These are phyloP conservation scores for Chlorella sp. DNA, from an alignment of 139 green algal genomes.

Conservation along the genomic window DNA sequence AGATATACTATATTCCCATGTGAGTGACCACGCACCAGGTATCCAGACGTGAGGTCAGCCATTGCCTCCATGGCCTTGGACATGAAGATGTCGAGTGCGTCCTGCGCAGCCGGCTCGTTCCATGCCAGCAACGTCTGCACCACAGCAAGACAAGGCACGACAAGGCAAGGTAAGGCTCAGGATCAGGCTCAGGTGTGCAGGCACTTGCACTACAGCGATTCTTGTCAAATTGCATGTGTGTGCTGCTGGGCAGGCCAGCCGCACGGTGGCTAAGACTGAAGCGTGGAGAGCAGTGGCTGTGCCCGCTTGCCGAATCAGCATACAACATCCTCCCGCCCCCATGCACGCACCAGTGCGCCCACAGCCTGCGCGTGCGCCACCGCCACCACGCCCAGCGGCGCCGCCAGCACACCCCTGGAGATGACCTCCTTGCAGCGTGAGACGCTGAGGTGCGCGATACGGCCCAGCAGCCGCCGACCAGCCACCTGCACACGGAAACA, in stretches of 20 bases:
- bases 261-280: background rate
- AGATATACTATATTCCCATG: no score
- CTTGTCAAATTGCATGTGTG: background rate
- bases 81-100: slow-evolving; percentile 11
- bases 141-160: no score
- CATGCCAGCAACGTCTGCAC: slow-evolving; percentile 15
- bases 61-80: slow-evolving; percentile 6
- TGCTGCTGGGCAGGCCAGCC: background rate
- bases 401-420: slow-evolving; percentile 19
- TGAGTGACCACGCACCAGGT: background rate
- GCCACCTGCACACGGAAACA: background rate
- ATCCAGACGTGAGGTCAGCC: background rate
- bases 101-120: slow-evolving; percentile 9
- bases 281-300: background rate
- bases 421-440: slow-evolving; percentile 24
- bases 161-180: background rate
- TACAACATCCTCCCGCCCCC: no score
- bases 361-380: slow-evolving; percentile 12
- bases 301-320: background rate
- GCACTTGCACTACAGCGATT: background rate
- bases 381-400: slow-evolving; percentile 18
- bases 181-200: background rate
- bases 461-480: slow-evolving; percentile 25
- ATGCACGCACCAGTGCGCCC: slow-evolving; percentile 6
- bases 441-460: slow-evolving; percentile 14